Evolutionary conservation across 192 early-diverging fungal genomes (phyloP), one percentile per base, ranked within the genome.

Genomic region (Backusella tarrabulga): DNA sequence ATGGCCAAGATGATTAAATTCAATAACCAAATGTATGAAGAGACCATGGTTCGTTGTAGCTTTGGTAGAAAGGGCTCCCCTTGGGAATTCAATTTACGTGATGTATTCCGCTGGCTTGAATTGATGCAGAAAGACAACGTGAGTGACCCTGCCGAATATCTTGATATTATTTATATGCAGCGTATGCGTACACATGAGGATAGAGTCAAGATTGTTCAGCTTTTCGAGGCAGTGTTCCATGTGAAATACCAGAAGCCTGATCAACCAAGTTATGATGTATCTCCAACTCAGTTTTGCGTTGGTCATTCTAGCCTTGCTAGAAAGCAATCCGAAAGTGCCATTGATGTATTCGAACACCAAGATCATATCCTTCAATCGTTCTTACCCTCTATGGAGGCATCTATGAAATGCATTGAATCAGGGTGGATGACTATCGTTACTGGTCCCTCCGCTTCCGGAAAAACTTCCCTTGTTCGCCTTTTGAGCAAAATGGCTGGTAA

Each of bases 81-180:
- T 1, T 99, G 98, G 98, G 98, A 99, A 77, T 99, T 98, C 82
- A 99, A 99, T 77, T 80, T 99, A 76, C 93, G 98, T n/a, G 98
- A 99, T 86, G 93, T 97, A 34, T 90, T 95, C 81, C 91, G 98
- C 35, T 97, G 97, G 92, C 86, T 99, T 74, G 94, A 98, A 44
- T 81, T 98, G 23, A 88, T 93, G 80, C 80, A 84, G n/a, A 85
- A 86, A 68, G 77, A 84, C 54, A 72, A 82, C 26, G 85, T 87
- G 26, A 75, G 76, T 52, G 79, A 89, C 56, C 95, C 95, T 23
- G 79, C 83, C 8, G 86, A 91, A 56, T 95, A 88, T 71, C 81
- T 98, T 17, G 89, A 94, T 67, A 89, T 96, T 74, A 88, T 99
- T 68, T 99, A 97, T 73, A 78, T 93, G 60, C 96, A 97, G 68